Base-by-base conservation (phyloP, 768 basidiomycete species). In the Kwoniella newhampshirensis region DNA sequence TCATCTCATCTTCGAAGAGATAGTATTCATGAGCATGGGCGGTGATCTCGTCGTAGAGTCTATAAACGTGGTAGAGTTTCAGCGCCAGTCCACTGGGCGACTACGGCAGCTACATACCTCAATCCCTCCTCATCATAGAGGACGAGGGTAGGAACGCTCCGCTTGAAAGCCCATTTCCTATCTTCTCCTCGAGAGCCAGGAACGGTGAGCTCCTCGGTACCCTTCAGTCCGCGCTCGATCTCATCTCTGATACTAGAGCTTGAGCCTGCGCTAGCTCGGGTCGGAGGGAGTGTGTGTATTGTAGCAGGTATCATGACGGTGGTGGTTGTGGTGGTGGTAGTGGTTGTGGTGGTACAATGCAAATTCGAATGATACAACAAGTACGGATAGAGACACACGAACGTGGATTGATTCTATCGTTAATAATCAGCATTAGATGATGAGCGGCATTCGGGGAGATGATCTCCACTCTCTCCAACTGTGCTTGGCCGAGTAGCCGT, bases 71-170 rank as follows among this genome's bases (percentile, higher is more conserved):
- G 15, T 23, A 28, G n/a, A 15, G 4, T 18, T 18, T 17, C 32
- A 23, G 27, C 23, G 0, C 50, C 66, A 68, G 91, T 87, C 11
- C 82, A 80, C n/a, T 9, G 0, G 40, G 11, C 36, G 9, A 9
- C n/a, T n/a, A n/a, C n/a, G 30, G 54, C 58, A 49, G 36, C 15
- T 27, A 60, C 68, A 57, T 49, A 74, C 75, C 84, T 81, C 52
- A 99, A 80, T 0, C 96, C 96, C 20, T 79, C 81, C 68, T 93
- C 87, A 63, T 91, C 85, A 77, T 98, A 97, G 9, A 96, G 80
- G 11, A 92, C 81, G 74, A 89, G 78, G 0, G 90, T 92, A 6
- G 92, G 91, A 20, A 96, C 75, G 25, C 81, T 78, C 74, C 85
- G 87, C 61, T 82, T 74, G 45, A 67, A 77, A 6, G 56, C 63